Conservation (phyloP, 1,139 yeast species). For the Barnettozyma hawaiiensis region DNA sequence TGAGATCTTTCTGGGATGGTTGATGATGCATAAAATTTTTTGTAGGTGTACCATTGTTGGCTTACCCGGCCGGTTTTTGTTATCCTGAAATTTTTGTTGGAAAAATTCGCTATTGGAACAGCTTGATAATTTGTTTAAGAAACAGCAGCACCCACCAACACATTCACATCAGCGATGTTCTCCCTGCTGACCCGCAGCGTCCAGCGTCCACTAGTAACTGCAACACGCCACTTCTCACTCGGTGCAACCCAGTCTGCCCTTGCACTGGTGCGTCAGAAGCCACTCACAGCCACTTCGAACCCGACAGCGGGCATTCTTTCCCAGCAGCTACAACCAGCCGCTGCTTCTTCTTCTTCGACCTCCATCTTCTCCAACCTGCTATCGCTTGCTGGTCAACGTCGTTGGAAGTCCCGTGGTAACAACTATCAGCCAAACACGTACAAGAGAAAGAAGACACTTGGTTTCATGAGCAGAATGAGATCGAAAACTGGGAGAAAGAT, state of each 20-base stretch:
- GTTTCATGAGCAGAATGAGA: slow-evolving; percentile 84
- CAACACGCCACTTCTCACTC: slow-evolving; percentile 23
- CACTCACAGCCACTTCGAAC: slow-evolving; percentile 7
- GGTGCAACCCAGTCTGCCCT: slow-evolving; percentile 18
- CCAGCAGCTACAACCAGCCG: slow-evolving; percentile 1
- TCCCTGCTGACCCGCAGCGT: slow-evolving; percentile 2
- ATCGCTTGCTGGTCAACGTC: slow-evolving; percentile 40
- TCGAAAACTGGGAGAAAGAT: slow-evolving; percentile 76
- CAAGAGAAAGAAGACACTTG: slow-evolving; percentile 84
- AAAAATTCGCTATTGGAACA: neutral
- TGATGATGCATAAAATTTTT: too few species aligned
- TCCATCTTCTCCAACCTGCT: slow-evolving; percentile 20
- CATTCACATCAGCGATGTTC: slow-evolving; percentile 2
- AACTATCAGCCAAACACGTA: slow-evolving; percentile 91
- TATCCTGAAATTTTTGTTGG: too few species aligned
- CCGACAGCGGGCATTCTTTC: slow-evolving; percentile 14
- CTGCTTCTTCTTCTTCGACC: slow-evolving; percentile 7
- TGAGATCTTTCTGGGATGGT: too few species aligned
- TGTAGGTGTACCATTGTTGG: too few species aligned
- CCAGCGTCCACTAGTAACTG: neutral
- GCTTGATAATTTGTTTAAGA: too few species aligned
- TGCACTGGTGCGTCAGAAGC: slow-evolving; percentile 6
- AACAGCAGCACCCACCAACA: too few species aligned
- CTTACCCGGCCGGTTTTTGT: slow-evolving; percentile 2
- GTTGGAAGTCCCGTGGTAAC: slow-evolving; percentile 89